Percentiles rank a stretch among this genome's conserved stretches.
Conservation (phyloP, 495 filamentous ascomycete genomes). For the Immersiella caudata region DNA sequence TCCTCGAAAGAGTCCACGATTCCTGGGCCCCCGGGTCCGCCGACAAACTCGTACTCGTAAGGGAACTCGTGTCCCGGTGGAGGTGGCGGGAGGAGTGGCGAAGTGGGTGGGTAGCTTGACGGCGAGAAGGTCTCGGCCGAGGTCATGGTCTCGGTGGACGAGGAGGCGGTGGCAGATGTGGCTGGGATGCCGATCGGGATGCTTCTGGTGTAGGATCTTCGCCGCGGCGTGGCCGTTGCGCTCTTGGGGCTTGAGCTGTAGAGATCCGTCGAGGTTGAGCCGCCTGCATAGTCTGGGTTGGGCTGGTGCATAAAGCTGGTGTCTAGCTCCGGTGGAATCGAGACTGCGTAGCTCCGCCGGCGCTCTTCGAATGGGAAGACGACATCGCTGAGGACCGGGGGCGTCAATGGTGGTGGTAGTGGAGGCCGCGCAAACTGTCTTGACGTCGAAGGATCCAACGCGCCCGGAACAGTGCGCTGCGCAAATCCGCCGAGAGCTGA, state of each 20-base stretch:
- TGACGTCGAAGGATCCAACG: constrained; percentile 24
- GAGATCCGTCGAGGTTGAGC: constrained; percentile 35
- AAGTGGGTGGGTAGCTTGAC: constrained; percentile 49
- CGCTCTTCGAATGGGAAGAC: constrained; percentile 44
- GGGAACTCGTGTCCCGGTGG: constrained; percentile 36
- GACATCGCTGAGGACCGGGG: constrained; percentile 37
- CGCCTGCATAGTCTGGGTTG: constrained; percentile 43
- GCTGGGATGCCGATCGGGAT: constrained; percentile 41
- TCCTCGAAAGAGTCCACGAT: constrained; percentile 30
- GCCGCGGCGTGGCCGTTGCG: constrained; percentile 37
- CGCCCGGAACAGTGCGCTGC: not conserved
- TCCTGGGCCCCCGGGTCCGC: constrained; percentile 33
- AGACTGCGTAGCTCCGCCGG: constrained; percentile 42
- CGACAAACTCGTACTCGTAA: constrained; percentile 34
- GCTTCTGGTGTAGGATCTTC: constrained; percentile 48
- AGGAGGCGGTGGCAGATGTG: constrained; percentile 20
- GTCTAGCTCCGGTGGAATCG: constrained; percentile 41
- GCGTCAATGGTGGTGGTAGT: constrained; percentile 45
- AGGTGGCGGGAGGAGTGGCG: constrained; percentile 44
- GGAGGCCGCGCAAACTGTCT: constrained; percentile 40
- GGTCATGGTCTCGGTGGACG: constrained; percentile 28
- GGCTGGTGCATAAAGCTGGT: constrained; percentile 45
- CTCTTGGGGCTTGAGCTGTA: constrained; percentile 32
- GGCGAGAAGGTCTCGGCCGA: constrained; percentile 37
- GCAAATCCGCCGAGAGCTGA: not conserved